Percentiles rank a stretch among this genome's conserved stretches.
Evolutionary conservation across 768 basidiomycete genomes (phyloP).

Genomic region (Lactarius hatsudake): DNA sequence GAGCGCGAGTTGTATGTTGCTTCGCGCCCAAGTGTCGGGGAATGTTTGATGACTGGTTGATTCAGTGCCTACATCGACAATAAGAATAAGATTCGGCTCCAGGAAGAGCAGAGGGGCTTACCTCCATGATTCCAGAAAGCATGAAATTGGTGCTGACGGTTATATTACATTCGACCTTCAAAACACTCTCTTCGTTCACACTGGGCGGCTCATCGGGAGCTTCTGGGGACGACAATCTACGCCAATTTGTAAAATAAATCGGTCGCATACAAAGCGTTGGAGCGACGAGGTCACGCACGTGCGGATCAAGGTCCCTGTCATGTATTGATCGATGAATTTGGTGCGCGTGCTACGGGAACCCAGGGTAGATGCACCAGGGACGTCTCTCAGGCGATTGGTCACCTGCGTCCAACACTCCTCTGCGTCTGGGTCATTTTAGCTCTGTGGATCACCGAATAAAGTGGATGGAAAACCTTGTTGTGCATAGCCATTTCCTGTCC

Average conservation of each 20-base stretch:
- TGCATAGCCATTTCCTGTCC: conserved; percentile 47
- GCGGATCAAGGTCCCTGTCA: conserved; percentile 75
- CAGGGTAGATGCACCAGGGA: conserved; percentile 46
- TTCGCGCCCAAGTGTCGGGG: conserved; percentile 72
- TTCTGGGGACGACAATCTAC: conserved; percentile 78
- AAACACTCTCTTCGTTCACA: conserved; percentile 62
- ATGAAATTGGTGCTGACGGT: conserved; percentile 83
- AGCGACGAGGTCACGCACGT: conserved; percentile 43
- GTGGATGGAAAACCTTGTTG: conserved; percentile 60
- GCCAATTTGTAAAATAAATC: background rate
- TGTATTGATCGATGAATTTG: conserved; percentile 71
- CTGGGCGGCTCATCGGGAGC: conserved; percentile 73
- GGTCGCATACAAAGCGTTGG: conserved; percentile 1
- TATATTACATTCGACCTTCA: conserved; percentile 95
- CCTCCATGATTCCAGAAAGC: conserved; percentile 76
- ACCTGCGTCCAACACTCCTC: conserved; percentile 88
- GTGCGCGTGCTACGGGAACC: conserved; percentile 35
- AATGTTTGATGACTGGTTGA: conserved; percentile 82
- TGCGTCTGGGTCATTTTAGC: conserved; percentile 49
- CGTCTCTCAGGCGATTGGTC: conserved; percentile 65
- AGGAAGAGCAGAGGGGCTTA: conserved; percentile 23
- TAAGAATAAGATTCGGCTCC: background rate
- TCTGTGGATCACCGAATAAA: background rate
- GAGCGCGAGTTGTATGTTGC: conserved; percentile 81
- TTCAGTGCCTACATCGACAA: conserved; percentile 62